Evolutionary conservation across 2,329 filamentous ascomycete species (phyloP), one percentile per base, ranked within the genome.

Genomic region (Tolypocladium sp.): DNA sequence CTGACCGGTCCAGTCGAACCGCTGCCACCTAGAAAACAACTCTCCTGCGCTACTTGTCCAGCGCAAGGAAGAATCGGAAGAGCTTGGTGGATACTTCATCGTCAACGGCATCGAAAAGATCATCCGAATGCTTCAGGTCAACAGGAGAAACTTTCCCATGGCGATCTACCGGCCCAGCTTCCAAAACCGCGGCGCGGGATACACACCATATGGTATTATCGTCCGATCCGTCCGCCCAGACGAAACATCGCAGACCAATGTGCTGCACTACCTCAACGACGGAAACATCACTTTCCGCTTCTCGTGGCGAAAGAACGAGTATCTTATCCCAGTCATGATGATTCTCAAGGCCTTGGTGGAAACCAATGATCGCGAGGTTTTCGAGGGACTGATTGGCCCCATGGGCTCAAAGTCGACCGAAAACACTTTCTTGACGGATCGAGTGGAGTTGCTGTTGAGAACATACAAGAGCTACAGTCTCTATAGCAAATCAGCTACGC

Each of bases 81-180:
- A 99, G 74, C 77, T 97, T 38, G 94, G 94, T 42, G 94, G 94
- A 52, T 99, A 97, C 74, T 99, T 97, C 70, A 86, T 99, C 68
- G 90, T 99, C 68, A 99, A 99, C 72, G 94, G 94, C 64, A 96
- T 92, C 69, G 94, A 99, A 74, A 97, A 97, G 78, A 85, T 97
- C 60, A 92, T 97, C 67, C 91, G 94, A 70, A 86, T 97, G 79
- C 81, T 99, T 63, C 87, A 96, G 63, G 84, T 97, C 62, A 91
- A 92, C 71, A 86, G 91, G 74, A 84, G 94, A 69, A 99, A 99
- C 74, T 97, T 91, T 70, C 93, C 94, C 56, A 90, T 97, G 84
- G 93, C 93, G 54, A 97, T 97, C 72, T 84, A 91, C 66, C 90
- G 94, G 70, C 87, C 89, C 55, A 96, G 92, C 65, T 99, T 97